Conservation (phyloP, 2,329 filamentous ascomycete genomes). For the Ilyonectria destructans region DNA sequence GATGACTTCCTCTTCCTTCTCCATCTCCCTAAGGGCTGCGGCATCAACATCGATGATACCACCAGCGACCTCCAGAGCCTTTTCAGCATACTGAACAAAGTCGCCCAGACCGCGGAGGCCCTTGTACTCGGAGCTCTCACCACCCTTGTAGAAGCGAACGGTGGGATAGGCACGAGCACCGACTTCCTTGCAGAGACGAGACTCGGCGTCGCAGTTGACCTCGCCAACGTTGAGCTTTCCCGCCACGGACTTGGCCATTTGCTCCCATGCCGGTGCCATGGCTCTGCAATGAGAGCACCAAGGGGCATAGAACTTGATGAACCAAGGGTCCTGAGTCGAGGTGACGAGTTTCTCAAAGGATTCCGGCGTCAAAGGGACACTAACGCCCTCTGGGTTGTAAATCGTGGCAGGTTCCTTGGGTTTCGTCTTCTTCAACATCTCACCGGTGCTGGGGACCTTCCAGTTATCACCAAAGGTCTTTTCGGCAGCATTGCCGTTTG, state of each 20-base stretch:
- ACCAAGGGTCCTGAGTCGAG: conserved; percentile 92
- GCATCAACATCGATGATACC: conserved; percentile 88
- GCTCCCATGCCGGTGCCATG: conserved; percentile 90
- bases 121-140: conserved; percentile 93
- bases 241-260: conserved; percentile 93
- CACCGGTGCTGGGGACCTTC: conserved; percentile 51
- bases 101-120: conserved; percentile 94
- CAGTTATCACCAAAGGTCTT: conserved; percentile 50
- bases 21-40: conserved; percentile 82
- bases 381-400: conserved; percentile 84
- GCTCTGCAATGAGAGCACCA: conserved; percentile 98
- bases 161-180: conserved; percentile 87
- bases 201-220: conserved; percentile 93
- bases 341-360: conserved; percentile 90
- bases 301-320: conserved; percentile 98
- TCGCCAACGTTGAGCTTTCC: conserved; percentile 93
- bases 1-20: conserved; percentile 94
- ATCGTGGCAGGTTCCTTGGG: conserved; percentile 67
- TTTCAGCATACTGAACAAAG: conserved; percentile 88
- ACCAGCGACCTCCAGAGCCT: conserved; percentile 82
- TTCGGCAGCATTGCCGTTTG: conserved; percentile 28
- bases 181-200: conserved; percentile 93
- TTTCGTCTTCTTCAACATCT: conserved; percentile 54
- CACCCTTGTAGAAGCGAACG: conserved; percentile 92
- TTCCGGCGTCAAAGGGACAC: conserved; percentile 84